Conservation (phyloP, 495 filamentous ascomycete genomes). For the Xylaria longipes region DNA sequence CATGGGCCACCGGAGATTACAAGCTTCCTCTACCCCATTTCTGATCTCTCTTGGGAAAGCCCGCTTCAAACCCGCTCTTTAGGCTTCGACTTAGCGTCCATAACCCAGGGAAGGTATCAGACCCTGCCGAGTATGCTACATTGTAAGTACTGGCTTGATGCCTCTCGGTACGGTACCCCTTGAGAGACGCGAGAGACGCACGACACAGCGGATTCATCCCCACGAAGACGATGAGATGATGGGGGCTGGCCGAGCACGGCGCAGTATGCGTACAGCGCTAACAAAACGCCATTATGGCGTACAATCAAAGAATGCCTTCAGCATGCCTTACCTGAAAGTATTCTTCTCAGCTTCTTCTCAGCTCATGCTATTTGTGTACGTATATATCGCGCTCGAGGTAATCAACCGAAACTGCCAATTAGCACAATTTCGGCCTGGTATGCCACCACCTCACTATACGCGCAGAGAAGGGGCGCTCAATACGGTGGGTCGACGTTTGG, state of each 20-base stretch:
- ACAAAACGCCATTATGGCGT: neutral
- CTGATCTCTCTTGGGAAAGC: neutral
- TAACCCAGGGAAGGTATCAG: neutral
- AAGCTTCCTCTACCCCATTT: conserved; percentile 12
- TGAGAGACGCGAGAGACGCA: neutral
- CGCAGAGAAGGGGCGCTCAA: neutral
- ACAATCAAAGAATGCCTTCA: neutral
- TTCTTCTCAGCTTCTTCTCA: conserved; percentile 3
- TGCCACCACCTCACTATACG: neutral
- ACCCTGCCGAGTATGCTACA: neutral
- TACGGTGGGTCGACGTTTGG: neutral
- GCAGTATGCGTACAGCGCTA: neutral
- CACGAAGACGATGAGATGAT: conserved; percentile 13
- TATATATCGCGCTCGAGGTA: neutral
- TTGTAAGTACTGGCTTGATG: too few relatives aligned
- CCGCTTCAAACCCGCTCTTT: neutral
- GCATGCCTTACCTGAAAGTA: conserved; percentile 2
- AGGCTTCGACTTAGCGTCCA: neutral
- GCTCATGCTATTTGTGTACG: conserved; percentile 18
- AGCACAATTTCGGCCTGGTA: neutral
- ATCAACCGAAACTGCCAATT: neutral
- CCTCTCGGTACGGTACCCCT: too few relatives aligned
- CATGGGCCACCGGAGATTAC: conserved; percentile 25
- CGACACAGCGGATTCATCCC: neutral
- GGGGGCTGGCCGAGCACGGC: neutral